Conservation (phyloP, 169 alveolate genomes). For the Cryptosporidium bovis region DNA sequence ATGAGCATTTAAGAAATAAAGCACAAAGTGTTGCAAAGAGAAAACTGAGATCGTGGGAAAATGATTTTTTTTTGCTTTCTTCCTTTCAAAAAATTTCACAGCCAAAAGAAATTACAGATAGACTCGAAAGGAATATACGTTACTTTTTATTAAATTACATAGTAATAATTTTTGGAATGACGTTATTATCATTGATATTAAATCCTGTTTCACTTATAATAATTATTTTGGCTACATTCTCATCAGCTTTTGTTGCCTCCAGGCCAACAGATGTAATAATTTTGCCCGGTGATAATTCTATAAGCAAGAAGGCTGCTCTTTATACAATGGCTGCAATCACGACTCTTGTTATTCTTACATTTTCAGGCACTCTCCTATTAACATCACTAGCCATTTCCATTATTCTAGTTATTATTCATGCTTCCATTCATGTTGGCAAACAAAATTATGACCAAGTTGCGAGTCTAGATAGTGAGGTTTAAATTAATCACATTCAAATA, state of each 20-base stretch:
- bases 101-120: slow-evolving; percentile 62
- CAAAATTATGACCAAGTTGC: slow-evolving; percentile 61
- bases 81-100: slow-evolving; percentile 69
- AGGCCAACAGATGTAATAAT: slow-evolving; percentile 33
- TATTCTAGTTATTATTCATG: slow-evolving; percentile 51
- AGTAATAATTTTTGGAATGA: slow-evolving; percentile 61
- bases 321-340: slow-evolving; percentile 36
- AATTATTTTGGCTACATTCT: slow-evolving; percentile 15
- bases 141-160: slow-evolving; percentile 59
- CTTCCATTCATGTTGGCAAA: slow-evolving; percentile 60
- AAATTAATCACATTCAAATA: background rate
- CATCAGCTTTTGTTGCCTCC: slow-evolving; percentile 67
- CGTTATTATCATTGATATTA: slow-evolving; percentile 27
- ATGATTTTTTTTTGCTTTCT: slow-evolving; percentile 53
- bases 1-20: slow-evolving; percentile 15
- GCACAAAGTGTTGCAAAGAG: slow-evolving; percentile 48
- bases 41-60: slow-evolving; percentile 69
- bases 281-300: slow-evolving; percentile 51
- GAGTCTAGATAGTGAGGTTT: slow-evolving; percentile 55
- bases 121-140: slow-evolving; percentile 57
- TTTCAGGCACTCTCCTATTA: slow-evolving; percentile 52
- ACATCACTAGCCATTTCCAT: slow-evolving; percentile 46
- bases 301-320: slow-evolving; percentile 46
- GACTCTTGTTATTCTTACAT: slow-evolving; percentile 18
- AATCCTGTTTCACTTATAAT: slow-evolving; percentile 68